Base-by-base conservation (phyloP, 176 grass and related monocot genomes). In the Rhynchospora breviuscula region DNA sequence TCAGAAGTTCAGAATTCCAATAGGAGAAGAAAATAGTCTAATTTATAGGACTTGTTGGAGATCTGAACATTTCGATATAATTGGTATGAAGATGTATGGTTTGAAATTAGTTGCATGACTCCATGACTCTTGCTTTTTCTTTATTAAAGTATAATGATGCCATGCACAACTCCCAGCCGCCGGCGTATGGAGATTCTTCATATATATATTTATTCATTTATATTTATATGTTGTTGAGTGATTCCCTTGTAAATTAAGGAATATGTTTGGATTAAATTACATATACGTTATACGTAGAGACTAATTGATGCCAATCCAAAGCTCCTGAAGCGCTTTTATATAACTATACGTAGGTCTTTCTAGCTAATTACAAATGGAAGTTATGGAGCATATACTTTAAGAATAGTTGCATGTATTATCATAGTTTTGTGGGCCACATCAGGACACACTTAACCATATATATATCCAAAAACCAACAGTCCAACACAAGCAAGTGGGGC, bases 141-240 rank as follows among this genome's bases (percentile, higher is more conserved):
- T 77, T 58, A 74, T 71, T 72, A 81, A 83, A 83, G 48, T 70
- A 48, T 70, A 84, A 81, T 69, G 31, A 81, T 58, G 78, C 11
- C 63, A 48, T 71, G 48, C 64, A 81, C 26, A 75, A 81, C 21
- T 69, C 17, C n/a, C 29, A 75, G 40, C 62, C 54, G 67, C 40
- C 67, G 46, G 33, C 35, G 44, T 7, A 67, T 70, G 52, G 17
- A 58, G 14, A 11, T 44, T 40, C 76, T 78, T 78, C 2, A 9
- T 33, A 18, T 31, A 40, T 79, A 11, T 17, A 17, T 79, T 29
- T 29, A 29, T 29, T 29, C 26, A 29, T 21, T 3, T 49, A 14
- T 47, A 49, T 14, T 45, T 47, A 11, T 64, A 21, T 10, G 11
- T 19, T 59, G 46, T 74, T 25, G 70, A 49, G 45, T 49, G 70